Percentiles rank a stretch among this genome's conserved stretches.
phyloP scores from a whole-genome alignment of 2,329 filamentous ascomycete species.

The Mycosphaerelloides madeirae region DNA sequence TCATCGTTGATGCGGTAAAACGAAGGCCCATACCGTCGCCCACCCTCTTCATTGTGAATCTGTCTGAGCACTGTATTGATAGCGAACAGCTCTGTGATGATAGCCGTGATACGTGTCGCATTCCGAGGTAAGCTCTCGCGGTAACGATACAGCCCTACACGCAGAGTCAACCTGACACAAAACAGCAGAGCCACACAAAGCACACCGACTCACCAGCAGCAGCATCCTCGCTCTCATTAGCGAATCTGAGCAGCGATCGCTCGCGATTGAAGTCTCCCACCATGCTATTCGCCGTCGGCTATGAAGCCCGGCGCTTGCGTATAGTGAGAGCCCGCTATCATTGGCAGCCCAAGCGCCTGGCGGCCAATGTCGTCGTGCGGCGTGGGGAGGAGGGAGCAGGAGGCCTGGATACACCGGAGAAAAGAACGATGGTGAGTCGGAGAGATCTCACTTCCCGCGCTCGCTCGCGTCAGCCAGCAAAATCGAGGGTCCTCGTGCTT shows the following conservation, averaged over 20 bases:
- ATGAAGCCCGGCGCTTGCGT: slow-evolving; percentile 8
- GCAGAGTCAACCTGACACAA: slow-evolving; percentile 44
- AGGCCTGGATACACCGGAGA: too few species aligned
- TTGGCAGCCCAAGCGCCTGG: slow-evolving; percentile 2
- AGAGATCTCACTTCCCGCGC: too few species aligned
- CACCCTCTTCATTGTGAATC: slow-evolving; percentile 43
- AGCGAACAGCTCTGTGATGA: slow-evolving; percentile 52
- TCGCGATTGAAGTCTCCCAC: slow-evolving; percentile 6
- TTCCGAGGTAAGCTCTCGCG: slow-evolving; percentile 48
- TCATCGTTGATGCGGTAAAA: slow-evolving; percentile 43
- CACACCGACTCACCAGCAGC: slow-evolving; percentile 4
- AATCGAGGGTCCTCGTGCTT: too few species aligned
- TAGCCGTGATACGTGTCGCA: slow-evolving; percentile 49
- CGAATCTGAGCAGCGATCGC: slow-evolving; percentile 12
- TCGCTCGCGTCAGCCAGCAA: too few species aligned
- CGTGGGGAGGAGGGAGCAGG: too few species aligned
- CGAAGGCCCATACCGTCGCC: slow-evolving; percentile 36
- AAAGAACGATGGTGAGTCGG: too few species aligned
- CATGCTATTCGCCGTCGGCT: slow-evolving; percentile 15
- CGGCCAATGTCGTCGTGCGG: too few species aligned
- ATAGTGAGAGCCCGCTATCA: background rate
- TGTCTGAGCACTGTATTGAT: slow-evolving; percentile 49
- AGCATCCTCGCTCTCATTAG: slow-evolving; percentile 17
- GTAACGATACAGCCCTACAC: slow-evolving; percentile 46
- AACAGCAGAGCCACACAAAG: background rate